Base-by-base conservation (phyloP, 306 rosid species). In the Luffa acutangula region DNA sequence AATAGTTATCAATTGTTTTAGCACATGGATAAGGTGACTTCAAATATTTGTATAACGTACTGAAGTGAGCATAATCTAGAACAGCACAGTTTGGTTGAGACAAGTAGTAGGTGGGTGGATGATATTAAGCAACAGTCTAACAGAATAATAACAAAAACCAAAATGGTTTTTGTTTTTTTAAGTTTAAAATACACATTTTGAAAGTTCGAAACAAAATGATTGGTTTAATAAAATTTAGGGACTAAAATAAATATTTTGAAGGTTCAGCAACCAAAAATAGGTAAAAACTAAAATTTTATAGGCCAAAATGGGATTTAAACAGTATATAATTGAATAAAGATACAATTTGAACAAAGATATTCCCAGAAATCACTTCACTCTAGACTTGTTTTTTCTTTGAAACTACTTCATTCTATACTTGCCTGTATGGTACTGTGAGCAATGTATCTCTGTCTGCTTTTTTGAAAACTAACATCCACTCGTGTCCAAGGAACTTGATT, bases 341-440 rank as follows among this genome's bases (percentile, higher is more conserved):
- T 69, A 43, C 45, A 78, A 25, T 34, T 12, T 42, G 46, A 48
- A 60, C 42, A 67, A 83, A 58, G 49, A 45, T 52, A 64, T 51
- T 56, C 48, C 46, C 62, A 81, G 11, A 17, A 45, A 12, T 72
- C 48, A 77, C 21, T 41, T 14, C 12, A 37, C 12, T 36, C 57
- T 51, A 66, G 76, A 80, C 84, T 86, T 84, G 84, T 11, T 25
- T 60, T 33, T 31, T 62, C 6, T 62, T 62, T 12, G 13, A 20
- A 57, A 20, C 12, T 13, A 63, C n/a, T 48, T 36, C 34, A 7
- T 11, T 25, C 51, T 45, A 74, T 77, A 83, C 84, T 88, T 84
- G 85, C 97, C 99, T 95, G 99, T 85, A 95, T 95, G 62, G 99
- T 95, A 85, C 83, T 91, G 85, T 95, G 99, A 81, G 99, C 99